These are phyloP conservation scores for Apiotrichum akiyoshidainum DNA, from an alignment of 1,284 basidiomycete genomes.

Conservation along the genomic window DNA sequence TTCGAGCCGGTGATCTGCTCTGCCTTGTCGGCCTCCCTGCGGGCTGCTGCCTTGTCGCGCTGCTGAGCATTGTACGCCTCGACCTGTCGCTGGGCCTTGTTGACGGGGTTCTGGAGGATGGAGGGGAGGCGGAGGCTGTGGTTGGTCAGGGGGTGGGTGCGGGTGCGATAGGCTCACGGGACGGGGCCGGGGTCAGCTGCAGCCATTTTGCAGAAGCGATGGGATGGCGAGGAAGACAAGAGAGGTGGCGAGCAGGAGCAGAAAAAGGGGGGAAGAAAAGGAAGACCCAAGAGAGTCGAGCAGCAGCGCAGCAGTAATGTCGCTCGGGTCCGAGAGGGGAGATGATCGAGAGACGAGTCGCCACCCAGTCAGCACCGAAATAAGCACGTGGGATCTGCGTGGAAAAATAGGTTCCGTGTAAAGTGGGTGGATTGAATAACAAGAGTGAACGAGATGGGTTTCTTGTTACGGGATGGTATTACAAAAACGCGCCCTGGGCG, in stretches of 20 bases:
- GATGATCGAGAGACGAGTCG: too few species aligned
- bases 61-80: slow-evolving; percentile 48
- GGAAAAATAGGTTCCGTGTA: too few species aligned
- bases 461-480: too few species aligned
- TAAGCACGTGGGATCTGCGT: too few species aligned
- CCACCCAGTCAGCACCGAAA: too few species aligned
- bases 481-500: too few species aligned
- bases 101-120: slow-evolving; percentile 47
- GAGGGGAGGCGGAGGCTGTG: slow-evolving; percentile 44
- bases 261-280: too few species aligned
- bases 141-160: background rate
- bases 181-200: slow-evolving; percentile 7
- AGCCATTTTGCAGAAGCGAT: background rate
- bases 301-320: too few species aligned
- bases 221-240: background rate
- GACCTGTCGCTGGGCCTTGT: slow-evolving; percentile 33
- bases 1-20: slow-evolving; percentile 10
- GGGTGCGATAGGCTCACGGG: slow-evolving; percentile 4
- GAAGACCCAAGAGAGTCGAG: too few species aligned
- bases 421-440: too few species aligned
- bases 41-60: slow-evolving; percentile 39
- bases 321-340: too few species aligned
- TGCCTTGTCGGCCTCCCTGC: slow-evolving; percentile 13
- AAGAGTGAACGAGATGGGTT: too few species aligned
- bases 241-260: background rate